phyloP scores from a whole-genome alignment of 2,329 filamentous ascomycete species.

The Xenoacremonium recifei region DNA sequence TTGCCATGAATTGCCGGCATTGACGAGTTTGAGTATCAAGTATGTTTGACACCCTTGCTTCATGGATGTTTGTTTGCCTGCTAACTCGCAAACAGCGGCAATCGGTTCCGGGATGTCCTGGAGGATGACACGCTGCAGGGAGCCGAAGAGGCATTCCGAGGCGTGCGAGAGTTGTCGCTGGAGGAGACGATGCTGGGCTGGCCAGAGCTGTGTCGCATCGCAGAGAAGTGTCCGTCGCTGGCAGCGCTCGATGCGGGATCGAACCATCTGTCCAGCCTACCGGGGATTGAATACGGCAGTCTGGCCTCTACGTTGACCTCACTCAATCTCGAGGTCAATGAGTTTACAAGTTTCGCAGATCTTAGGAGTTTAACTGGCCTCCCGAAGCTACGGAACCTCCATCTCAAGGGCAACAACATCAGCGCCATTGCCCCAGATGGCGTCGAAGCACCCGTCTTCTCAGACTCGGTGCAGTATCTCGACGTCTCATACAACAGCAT shows the following conservation, averaged over 20 bases:
- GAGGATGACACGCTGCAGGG: conserved; percentile 14
- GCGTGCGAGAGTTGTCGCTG: conserved; percentile 60
- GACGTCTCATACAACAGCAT: conserved; percentile 75
- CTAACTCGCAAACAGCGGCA: conserved; percentile 56
- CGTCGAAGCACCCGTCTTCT: conserved; percentile 44
- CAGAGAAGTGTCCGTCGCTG: conserved; percentile 53
- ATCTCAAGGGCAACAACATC: conserved; percentile 79
- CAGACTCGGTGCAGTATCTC: conserved; percentile 57
- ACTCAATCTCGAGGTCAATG: conserved; percentile 71
- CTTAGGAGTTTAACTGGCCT: conserved; percentile 53
- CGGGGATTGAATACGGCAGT: conserved; percentile 34
- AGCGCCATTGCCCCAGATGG: conserved; percentile 34
- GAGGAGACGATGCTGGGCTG: conserved; percentile 67
- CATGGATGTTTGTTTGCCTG: neutral
- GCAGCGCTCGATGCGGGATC: conserved; percentile 50
- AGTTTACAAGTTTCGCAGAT: conserved; percentile 59
- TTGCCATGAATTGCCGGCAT: conserved; percentile 63
- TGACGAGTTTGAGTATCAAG: conserved; percentile 71
- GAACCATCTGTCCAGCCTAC: conserved; percentile 57
- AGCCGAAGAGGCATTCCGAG: conserved; percentile 41
- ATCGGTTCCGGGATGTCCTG: conserved; percentile 59
- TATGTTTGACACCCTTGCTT: conserved; percentile 41
- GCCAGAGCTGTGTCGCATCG: conserved; percentile 58
- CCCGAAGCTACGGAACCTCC: conserved; percentile 53
- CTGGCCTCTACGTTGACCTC: conserved; percentile 56